These are phyloP conservation scores for Trichosporon ovoides DNA, from an alignment of 1,284 basidiomycete species.

Conservation along the genomic window DNA sequence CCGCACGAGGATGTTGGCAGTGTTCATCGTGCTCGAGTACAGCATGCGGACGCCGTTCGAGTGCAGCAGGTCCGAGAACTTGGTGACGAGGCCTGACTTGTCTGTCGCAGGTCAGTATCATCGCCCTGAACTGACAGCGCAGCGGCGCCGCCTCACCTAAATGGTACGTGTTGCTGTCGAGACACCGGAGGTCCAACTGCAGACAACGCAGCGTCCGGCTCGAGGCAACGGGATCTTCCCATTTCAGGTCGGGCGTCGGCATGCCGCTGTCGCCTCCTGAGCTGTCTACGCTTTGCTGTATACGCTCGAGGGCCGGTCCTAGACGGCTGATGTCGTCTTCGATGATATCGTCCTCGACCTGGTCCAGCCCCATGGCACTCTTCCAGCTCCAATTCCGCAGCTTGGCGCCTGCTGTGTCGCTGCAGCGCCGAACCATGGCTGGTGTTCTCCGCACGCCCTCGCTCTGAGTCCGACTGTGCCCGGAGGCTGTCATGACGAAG, in stretches of 20 bases:
- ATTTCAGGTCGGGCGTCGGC: not conserved
- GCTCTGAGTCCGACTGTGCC: conserved; percentile 2
- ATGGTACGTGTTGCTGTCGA: conserved; percentile 11
- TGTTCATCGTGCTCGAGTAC: conserved; percentile 77
- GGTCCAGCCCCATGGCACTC: not conserved
- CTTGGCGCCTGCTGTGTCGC: not conserved
- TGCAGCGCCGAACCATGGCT: conserved; percentile 7
- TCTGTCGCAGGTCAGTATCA: conserved; percentile 22
- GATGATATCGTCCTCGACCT: not conserved
- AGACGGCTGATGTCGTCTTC: not conserved
- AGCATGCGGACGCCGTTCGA: conserved; percentile 70
- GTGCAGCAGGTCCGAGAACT: conserved; percentile 66
- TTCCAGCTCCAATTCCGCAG: not conserved
- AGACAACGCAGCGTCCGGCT: conserved; percentile 35
- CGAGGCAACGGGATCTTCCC: not conserved
- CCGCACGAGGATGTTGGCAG: conserved; percentile 65
- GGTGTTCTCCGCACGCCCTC: not conserved
- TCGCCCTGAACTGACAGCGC: no score
- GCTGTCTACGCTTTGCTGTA: not conserved
- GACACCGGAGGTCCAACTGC: conserved; percentile 39
- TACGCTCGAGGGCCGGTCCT: not conserved
- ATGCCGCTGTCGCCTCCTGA: not conserved
- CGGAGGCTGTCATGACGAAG: conserved; percentile 3
- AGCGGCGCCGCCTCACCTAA: conserved; percentile 6
- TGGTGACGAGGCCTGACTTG: conserved; percentile 61